These are phyloP conservation scores for Blattamonas nauphoetae DNA, from an alignment of 78 protist genomes.

Conservation along the genomic window DNA sequence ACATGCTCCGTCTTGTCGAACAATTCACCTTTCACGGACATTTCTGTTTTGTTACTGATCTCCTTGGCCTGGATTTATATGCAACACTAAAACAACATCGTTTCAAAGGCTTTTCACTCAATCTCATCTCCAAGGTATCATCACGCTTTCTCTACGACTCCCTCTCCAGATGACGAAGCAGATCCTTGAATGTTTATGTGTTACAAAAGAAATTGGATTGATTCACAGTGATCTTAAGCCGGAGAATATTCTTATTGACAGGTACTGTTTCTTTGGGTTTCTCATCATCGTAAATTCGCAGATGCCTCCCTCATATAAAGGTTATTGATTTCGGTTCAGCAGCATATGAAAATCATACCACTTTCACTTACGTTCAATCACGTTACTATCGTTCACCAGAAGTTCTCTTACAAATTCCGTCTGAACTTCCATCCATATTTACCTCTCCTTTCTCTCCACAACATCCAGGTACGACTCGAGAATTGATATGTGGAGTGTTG, in stretches of 20 bases:
- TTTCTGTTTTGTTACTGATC: not conserved
- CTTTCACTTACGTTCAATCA: not conserved
- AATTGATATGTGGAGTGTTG: too few relatives aligned
- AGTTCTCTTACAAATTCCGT: not conserved
- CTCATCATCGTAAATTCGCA: too few relatives aligned
- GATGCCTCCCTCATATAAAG: not conserved
- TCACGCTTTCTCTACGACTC: not conserved
- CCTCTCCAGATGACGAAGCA: not conserved
- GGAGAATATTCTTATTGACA: conserved; percentile 20
- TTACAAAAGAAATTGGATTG: not conserved
- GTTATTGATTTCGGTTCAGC: not conserved
- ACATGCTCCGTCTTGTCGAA: not conserved
- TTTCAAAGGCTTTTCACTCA: not conserved
- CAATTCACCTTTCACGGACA: not conserved
- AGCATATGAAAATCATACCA: not conserved
- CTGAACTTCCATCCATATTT: too few relatives aligned
- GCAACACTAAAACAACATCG: not conserved
- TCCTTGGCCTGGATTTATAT: not conserved
- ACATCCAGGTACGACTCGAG: too few relatives aligned
- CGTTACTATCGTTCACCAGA: not conserved
- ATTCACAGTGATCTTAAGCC: conserved; percentile 38
- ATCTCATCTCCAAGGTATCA: not conserved
- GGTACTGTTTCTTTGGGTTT: not conserved
- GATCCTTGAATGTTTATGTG: not conserved
- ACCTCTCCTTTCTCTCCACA: too few relatives aligned